Evolutionary conservation across 2,329 filamentous ascomycete species (phyloP).

Genomic region (Magnaporthiopsis incrustans): DNA sequence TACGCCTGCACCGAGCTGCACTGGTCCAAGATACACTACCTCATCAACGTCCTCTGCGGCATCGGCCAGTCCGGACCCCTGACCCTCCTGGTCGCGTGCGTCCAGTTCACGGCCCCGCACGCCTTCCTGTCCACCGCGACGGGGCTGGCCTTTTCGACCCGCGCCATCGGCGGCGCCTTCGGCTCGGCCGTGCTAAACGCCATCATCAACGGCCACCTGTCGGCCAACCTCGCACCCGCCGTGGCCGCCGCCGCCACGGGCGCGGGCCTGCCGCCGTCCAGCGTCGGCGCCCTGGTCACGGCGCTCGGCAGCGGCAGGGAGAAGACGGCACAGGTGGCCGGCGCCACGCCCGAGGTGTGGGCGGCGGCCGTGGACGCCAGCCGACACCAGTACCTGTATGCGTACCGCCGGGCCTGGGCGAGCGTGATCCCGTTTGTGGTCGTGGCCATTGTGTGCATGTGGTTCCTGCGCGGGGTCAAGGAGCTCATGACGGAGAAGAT

Average conservation of each 20-base stretch:
- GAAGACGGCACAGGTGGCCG: conserved; percentile 23
- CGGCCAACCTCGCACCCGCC: conserved; percentile 27
- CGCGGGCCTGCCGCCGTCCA: conserved; percentile 32
- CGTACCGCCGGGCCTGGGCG: conserved; percentile 41
- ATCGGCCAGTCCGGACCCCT: conserved; percentile 42
- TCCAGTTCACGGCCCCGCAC: conserved; percentile 46
- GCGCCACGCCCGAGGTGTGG: conserved; percentile 29
- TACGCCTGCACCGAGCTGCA: conserved; percentile 35
- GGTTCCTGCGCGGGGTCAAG: conserved; percentile 36
- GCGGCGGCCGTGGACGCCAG: conserved; percentile 30
- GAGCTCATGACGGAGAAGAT: conserved; percentile 47
- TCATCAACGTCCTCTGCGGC: conserved; percentile 37
- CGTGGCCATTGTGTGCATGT: conserved; percentile 34
- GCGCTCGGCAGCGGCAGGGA: conserved; percentile 28
- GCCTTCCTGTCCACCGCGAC: conserved; percentile 44
- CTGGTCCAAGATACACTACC: conserved; percentile 37
- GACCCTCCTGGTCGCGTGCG: conserved; percentile 38
- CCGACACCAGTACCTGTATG: conserved; percentile 34
- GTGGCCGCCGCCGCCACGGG: conserved; percentile 31
- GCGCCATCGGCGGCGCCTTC: conserved; percentile 45
- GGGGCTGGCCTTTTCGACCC: conserved; percentile 42
- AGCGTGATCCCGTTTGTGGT: conserved; percentile 44
- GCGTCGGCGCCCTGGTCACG: conserved; percentile 27
- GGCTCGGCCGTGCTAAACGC: conserved; percentile 43
- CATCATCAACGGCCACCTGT: conserved; percentile 40